These are phyloP conservation scores for Zygoascus biomembranicola DNA, from an alignment of 805 yeast genomes.

Conservation along the genomic window DNA sequence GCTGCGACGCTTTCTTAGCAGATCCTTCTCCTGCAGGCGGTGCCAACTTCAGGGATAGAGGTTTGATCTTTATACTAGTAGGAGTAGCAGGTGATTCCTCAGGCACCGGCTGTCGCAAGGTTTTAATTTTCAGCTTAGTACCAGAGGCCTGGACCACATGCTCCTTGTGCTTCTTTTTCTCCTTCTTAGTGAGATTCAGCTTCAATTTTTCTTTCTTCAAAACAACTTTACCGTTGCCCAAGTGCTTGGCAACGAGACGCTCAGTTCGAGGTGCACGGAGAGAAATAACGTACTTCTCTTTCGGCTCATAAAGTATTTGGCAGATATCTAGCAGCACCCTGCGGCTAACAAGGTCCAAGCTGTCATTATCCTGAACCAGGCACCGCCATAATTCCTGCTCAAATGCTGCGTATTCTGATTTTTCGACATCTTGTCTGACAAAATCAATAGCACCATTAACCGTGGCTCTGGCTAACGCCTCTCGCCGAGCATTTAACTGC, in stretches of 20 bases:
- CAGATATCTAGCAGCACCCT: constrained; percentile 57
- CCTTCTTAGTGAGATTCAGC: not conserved
- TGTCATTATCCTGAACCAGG: constrained; percentile 39
- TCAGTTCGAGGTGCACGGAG: constrained; percentile 62
- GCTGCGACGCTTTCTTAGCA: not conserved
- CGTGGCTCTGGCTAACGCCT: constrained; percentile 55
- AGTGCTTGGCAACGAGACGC: constrained; percentile 50
- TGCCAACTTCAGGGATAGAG: not conserved
- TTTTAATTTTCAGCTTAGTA: not conserved
- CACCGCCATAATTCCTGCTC: constrained; percentile 58
- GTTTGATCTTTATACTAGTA: not conserved
- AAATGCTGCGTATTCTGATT: constrained; percentile 40
- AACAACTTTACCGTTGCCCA: constrained; percentile 46
- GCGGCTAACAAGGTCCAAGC: constrained; percentile 50
- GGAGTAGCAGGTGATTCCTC: not conserved
- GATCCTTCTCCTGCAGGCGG: not conserved
- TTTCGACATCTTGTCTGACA: constrained; percentile 48
- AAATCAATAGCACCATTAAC: constrained; percentile 59
- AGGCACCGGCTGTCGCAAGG: not conserved
- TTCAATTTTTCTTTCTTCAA: constrained; percentile 31
- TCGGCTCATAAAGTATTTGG: constrained; percentile 55
- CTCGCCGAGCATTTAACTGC: constrained; percentile 54
- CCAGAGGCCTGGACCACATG: not conserved
- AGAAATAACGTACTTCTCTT: constrained; percentile 51
- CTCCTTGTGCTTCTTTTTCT: not conserved